phyloP scores from a whole-genome alignment of 2,329 filamentous ascomycete genomes.

The Trichoderma semiorbis region DNA sequence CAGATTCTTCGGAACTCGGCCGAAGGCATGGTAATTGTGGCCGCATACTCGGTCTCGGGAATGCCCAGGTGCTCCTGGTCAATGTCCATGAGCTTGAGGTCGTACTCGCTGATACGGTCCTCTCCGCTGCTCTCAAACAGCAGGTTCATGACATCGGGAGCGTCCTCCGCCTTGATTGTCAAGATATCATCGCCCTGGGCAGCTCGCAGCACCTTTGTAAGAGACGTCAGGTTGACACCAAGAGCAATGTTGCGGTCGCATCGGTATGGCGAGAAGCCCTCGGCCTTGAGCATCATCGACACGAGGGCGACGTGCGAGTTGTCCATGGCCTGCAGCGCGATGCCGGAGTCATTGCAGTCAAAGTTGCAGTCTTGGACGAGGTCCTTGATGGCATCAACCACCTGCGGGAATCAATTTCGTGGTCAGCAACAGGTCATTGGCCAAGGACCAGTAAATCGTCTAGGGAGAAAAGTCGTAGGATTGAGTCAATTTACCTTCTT shows the following conservation, averaged over 20 bases:
- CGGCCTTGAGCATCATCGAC: conserved; percentile 96
- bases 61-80: conserved; percentile 99
- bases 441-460: background rate
- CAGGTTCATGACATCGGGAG: conserved; percentile 91
- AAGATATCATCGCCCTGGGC: conserved; percentile 92
- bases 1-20: conserved; percentile 93
- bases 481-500: conserved; percentile 70
- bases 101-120: conserved; percentile 96
- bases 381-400: conserved; percentile 98
- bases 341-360: conserved; percentile 99
- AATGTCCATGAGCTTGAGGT: conserved; percentile 99
- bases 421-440: background rate
- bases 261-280: conserved; percentile 90
- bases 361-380: conserved; percentile 99
- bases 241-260: conserved; percentile 99
- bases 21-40: conserved; percentile 84
- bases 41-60: conserved; percentile 96
- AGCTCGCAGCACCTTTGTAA: conserved; percentile 95
- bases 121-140: conserved; percentile 87
- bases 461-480: background rate
- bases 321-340: conserved; percentile 98
- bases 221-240: conserved; percentile 91
- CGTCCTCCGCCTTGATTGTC: conserved; percentile 95
- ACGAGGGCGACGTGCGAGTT: conserved; percentile 99
- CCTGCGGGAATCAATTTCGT: conserved; percentile 47